Percentiles rank a stretch among this genome's conserved stretches.
These are phyloP conservation scores for Pyrenophora graminea DNA, from an alignment of 2,329 filamentous ascomycete genomes.

Conservation along the genomic window DNA sequence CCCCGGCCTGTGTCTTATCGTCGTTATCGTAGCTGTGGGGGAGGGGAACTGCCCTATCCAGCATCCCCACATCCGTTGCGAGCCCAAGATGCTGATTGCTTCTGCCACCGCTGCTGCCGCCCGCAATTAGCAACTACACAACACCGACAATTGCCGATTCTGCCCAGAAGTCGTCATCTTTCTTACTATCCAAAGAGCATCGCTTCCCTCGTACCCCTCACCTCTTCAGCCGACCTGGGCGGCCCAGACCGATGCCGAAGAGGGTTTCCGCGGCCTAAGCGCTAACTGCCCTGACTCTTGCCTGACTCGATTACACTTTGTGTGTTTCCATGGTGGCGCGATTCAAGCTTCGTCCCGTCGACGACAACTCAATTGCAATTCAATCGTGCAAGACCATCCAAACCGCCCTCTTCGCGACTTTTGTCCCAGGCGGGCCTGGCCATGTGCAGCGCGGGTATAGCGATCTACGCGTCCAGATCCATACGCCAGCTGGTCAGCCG, in stretches of 20 bases:
- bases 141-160: slow-evolving; percentile 26
- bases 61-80: slow-evolving; percentile 13
- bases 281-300: slow-evolving; percentile 3
- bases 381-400: background rate
- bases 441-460: slow-evolving; percentile 29
- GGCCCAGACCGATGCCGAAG: slow-evolving; percentile 13
- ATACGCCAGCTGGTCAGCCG: slow-evolving; percentile 30
- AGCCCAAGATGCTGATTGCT: slow-evolving; percentile 8
- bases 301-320: slow-evolving; percentile 6
- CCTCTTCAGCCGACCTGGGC: slow-evolving; percentile 15
- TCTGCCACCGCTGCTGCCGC: slow-evolving; percentile 19
- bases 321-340: background rate
- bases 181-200: slow-evolving; percentile 6
- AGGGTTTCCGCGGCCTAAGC: slow-evolving; percentile 1
- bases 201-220: slow-evolving; percentile 22
- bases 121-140: background rate
- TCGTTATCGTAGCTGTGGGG: slow-evolving; percentile 30
- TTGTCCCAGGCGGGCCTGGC: slow-evolving; percentile 2
- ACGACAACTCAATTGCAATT: slow-evolving; percentile 2
- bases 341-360: slow-evolving; percentile 1
- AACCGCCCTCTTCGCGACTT: background rate
- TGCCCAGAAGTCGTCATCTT: slow-evolving; percentile 4
- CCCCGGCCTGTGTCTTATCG: slow-evolving; percentile 22
- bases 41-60: slow-evolving; percentile 13
- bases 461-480: slow-evolving; percentile 37